Conservation (phyloP, 257 asterid species). For the Buddleja alternifolia region DNA sequence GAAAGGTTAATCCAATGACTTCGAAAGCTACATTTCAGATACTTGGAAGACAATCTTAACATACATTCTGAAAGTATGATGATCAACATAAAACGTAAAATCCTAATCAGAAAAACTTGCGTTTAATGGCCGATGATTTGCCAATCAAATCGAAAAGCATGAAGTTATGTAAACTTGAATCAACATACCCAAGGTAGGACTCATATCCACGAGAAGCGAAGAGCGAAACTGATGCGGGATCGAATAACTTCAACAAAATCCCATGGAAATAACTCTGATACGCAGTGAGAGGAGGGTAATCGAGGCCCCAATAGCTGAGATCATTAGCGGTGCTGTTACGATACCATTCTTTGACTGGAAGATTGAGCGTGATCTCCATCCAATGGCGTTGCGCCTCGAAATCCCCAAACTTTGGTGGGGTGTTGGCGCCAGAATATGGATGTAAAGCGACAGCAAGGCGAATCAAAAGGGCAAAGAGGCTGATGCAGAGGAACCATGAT, state of each 20-base stretch:
- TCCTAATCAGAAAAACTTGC: not conserved
- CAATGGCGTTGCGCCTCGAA: constrained; percentile 99
- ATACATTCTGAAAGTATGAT: not conserved
- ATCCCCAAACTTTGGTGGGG: constrained; percentile 89
- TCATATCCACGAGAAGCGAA: constrained; percentile 78
- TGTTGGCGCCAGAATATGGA: constrained; percentile 88
- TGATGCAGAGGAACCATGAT: constrained; percentile 63
- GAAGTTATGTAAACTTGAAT: not conserved
- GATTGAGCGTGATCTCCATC: constrained; percentile 94
- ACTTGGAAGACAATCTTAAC: constrained; percentile 9
- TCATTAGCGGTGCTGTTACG: constrained; percentile 71
- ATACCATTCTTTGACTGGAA: constrained; percentile 85
- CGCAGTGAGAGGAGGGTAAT: constrained; percentile 93
- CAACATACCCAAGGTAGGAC: constrained; percentile 80
- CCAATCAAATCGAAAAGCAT: constrained; percentile 10
- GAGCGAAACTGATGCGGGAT: constrained; percentile 75
- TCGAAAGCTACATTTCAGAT: not conserved
- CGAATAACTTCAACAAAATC: constrained; percentile 53
- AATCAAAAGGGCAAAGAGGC: constrained; percentile 77
- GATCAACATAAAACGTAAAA: constrained; percentile 17
- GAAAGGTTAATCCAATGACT: constrained; percentile 6
- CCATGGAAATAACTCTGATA: constrained; percentile 93
- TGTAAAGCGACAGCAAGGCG: constrained; percentile 77
- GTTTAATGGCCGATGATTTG: not conserved
- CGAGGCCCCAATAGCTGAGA: constrained; percentile 92